Base-by-base conservation (phyloP, 2,329 filamentous ascomycete species). In the Talaromyces sp. region DNA sequence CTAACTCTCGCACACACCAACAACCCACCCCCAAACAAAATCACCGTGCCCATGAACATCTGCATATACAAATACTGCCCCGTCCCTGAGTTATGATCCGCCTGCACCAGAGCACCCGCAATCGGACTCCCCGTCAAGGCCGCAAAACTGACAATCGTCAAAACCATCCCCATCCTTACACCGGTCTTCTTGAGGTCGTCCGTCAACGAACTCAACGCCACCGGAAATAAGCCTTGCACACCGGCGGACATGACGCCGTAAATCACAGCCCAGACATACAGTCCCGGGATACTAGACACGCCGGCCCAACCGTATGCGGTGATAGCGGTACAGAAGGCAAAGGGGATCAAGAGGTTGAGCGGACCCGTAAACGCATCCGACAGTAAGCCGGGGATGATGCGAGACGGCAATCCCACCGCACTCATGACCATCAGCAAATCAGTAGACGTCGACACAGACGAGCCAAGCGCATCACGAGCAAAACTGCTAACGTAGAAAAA, bases 341-440 rank as follows among this genome's bases (percentile, higher is more conserved):
- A 63, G 4, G 61, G 60, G 5, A 65, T 61, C 35, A 65, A 31
- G 12, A 60, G 48, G 44, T 65, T 65, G 8, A 65, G 33, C 5
- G 63, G 63, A 1, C 63, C 63, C 3, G 52, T 63, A n/a, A 42
- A 63, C 6, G 28, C 28, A 58, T 65, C 63, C 0, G 60, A 61
- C 11, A 63, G 14, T 6, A 62, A 88, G 79, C 0, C 60, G 1
- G 86, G 86, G 0, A 85, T 66, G 11, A 88, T 63, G 0, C 88
- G 83, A 9, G 86, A 86, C 2, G 84, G 63, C 14, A 85, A 62
- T 1, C 87, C 86, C 11, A 86, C 79, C 21, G 83, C 86, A 73
- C 90, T 91, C 69, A 89, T 77, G 3, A 90, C 77, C 28, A 90
- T 79, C 12, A 91, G 76, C 7, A 90, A 72, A 68, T 87, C 83